phyloP scores from a whole-genome alignment of 768 basidiomycete species.

The Cytidiella melzeri region DNA sequence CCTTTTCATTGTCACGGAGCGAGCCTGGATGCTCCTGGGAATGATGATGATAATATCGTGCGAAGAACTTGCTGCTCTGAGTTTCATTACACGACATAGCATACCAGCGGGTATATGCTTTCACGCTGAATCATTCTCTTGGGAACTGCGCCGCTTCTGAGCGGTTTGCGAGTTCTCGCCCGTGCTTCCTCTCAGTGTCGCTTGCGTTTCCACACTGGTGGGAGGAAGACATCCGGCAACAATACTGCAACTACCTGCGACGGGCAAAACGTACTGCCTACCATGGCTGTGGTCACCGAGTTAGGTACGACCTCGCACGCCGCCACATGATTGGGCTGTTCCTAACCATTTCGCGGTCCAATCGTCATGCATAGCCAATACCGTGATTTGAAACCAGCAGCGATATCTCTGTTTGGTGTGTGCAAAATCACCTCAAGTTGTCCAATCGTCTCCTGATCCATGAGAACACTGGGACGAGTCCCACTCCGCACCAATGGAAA shows the following conservation, averaged over 20 bases:
- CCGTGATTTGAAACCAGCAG: background rate
- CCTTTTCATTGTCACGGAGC: no score
- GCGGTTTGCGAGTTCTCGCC: background rate
- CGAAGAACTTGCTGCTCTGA: background rate
- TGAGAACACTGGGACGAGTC: no score
- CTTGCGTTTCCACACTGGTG: conserved; percentile 8
- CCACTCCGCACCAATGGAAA: background rate
- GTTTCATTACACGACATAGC: background rate
- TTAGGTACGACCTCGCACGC: background rate
- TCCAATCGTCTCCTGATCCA: no score
- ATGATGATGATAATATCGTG: conserved; percentile 1
- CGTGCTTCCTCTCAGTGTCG: background rate
- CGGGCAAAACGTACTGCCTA: background rate
- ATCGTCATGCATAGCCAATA: background rate
- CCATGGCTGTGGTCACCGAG: background rate
- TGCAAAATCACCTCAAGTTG: background rate
- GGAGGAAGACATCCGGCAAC: conserved; percentile 10
- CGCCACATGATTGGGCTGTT: background rate
- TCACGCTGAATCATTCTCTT: no score
- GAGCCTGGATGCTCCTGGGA: background rate
- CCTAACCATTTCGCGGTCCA: background rate
- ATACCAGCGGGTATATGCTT: no score
- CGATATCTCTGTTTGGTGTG: background rate
- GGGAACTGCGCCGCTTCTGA: no score
- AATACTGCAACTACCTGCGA: background rate